Evolutionary conservation across 2,329 filamentous ascomycete genomes (phyloP), one percentile per base, ranked within the genome.

Genomic region (Huntiella omanensis): DNA sequence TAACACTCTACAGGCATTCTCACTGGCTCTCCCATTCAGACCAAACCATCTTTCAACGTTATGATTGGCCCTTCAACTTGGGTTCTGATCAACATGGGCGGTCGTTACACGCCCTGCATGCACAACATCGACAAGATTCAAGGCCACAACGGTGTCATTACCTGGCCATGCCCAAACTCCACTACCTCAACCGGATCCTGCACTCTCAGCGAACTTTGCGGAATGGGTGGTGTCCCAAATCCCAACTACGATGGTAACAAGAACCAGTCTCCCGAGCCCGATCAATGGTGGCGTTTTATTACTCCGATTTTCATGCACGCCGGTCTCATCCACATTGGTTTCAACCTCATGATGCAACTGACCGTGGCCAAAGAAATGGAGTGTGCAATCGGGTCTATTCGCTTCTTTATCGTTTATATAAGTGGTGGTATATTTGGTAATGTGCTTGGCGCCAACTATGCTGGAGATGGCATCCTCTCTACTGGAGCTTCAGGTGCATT

Each of bases 231-330:
- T 50, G 77, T 86, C 4, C 78, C 77, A 0, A 73, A 86, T 52
- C 81, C 83, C 6, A 57, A 66, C 2, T 70, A 75, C 54, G 68
- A 78, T 15, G 66, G 65, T 46, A 58, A 69, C 47, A 57, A 60
- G 22, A 54, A 65, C 46, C 66, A 72, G 55, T 63, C 52, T 7
- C 69, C 80, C 2, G 70, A 75, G 50, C 91, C 91, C 0, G 78
- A 96, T 58, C 91, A 98, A 60, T 98, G 91, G 91, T 98, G 75
- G 63, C 82, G 91, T 50, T 96, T 98, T 65, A 95, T 98, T 57
- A 66, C 80, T 1, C 88, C 91, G 35, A 95, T 98, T 51, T 98
- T 98, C 64, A 67, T 98, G 55, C 91, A 98, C 57, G 86, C 85
- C 1, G 91, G 91, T 11, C 64, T 98, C 47, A 80, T 98, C 52